phyloP scores from a whole-genome alignment of 208 protist species.

The Leishmania arabica region DNA sequence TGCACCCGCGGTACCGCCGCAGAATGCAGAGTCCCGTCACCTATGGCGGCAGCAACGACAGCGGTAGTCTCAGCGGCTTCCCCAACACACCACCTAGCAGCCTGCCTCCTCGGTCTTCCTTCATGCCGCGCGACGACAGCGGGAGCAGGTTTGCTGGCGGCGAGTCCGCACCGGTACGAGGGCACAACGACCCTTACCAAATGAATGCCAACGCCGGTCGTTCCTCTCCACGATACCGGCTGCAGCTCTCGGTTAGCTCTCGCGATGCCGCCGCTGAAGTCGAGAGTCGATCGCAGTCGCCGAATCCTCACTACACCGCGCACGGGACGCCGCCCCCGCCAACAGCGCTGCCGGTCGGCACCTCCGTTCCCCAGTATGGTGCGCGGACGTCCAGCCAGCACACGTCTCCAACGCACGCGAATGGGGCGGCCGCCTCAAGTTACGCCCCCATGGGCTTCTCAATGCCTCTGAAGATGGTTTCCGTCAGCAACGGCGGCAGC shows the following conservation, averaged over 20 bases:
- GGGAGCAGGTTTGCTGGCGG: slow-evolving; percentile 9
- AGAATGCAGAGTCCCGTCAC: slow-evolving; percentile 31
- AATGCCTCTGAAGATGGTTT: slow-evolving; percentile 19
- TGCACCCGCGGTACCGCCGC: slow-evolving; percentile 33
- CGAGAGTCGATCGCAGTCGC: slow-evolving; percentile 21
- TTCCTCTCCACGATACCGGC: slow-evolving; percentile 19
- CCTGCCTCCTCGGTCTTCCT: slow-evolving; percentile 31
- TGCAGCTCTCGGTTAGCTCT: slow-evolving; percentile 18
- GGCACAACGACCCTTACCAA: slow-evolving; percentile 35
- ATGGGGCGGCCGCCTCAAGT: background rate
- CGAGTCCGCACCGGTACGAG: slow-evolving; percentile 19
- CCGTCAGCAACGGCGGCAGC: background rate
- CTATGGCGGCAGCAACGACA: slow-evolving; percentile 13
- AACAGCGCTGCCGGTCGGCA: background rate
- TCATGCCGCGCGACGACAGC: slow-evolving; percentile 23
- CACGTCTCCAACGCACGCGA: background rate
- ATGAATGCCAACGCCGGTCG: slow-evolving; percentile 13
- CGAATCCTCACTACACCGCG: slow-evolving; percentile 3
- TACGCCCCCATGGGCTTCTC: slow-evolving; percentile 49
- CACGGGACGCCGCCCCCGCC: background rate
- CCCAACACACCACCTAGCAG: slow-evolving; percentile 25
- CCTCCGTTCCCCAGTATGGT: background rate
- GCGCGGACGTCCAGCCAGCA: background rate
- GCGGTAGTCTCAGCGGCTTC: slow-evolving; percentile 22
- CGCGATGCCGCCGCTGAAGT: slow-evolving; percentile 3